Base-by-base conservation (phyloP, 192 early-diverging fungal species). In the Dissophora ornata region DNA sequence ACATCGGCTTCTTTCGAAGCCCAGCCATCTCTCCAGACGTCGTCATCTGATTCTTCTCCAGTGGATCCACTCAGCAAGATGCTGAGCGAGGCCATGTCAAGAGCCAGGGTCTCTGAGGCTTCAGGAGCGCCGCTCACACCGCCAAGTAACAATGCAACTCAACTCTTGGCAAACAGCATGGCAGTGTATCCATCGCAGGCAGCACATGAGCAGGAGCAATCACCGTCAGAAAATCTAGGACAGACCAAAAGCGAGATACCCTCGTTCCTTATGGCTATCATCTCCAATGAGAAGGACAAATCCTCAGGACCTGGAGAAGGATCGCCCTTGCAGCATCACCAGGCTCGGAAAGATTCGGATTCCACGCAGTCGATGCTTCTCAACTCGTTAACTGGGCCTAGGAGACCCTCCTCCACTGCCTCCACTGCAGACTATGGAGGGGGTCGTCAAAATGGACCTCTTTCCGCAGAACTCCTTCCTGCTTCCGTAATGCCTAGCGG, bases 401-500 rank as follows among this genome's bases (percentile, higher is more conserved):
- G 58, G 55, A 52, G 55, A 26, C 0, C 40, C 19, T 40, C 66
- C 32, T 15, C 29, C 7, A 15, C n/a, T n/a, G n/a, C n/a, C n/a
- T n/a, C n/a, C n/a, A 45, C 40, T 28, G 40, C 49, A 19, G 57
- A 60, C 4, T 54, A 29, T 26, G 18, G 33, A 38, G 32, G n/a
- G 45, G 57, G 28, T 48, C 50, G 36, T 21, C 45, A 50, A 5
- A 55, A 50, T 51, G 64, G 73, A 4, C 73, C 73, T 11, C 59
- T 77, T 10, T 77, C 73, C 3, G 73, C 73, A 11, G 73, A 77
- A 18, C 45, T 77, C 29, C 38, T 77, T n/a, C 73, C 73, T 12
- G 62, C 73, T 4, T 77, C 73, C 1, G 73, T 77, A 3, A 67
- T 77, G 65, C 73, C 73, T 12, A 67, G 49, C 61, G 73, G 73